Evolutionary conservation across 805 yeast species (phyloP).

Genomic region (Wickerhamiella nectarea): DNA sequence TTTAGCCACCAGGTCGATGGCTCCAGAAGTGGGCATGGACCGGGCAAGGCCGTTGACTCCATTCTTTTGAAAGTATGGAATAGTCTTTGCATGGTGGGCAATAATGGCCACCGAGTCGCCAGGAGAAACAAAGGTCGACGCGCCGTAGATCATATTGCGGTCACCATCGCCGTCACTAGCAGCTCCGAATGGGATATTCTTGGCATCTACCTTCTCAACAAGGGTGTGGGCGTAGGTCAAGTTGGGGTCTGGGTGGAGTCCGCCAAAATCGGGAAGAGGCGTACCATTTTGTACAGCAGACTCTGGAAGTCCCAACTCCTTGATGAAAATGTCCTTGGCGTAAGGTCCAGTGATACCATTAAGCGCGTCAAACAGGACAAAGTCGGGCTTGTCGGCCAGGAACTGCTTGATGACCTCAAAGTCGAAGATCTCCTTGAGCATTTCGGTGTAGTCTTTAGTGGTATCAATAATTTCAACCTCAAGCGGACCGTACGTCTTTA

Average conservation of each 20-base stretch:
- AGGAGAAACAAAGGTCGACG: slow-evolving; percentile 87
- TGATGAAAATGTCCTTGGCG: slow-evolving; percentile 69
- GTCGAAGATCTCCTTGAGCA: slow-evolving; percentile 78
- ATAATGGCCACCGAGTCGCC: slow-evolving; percentile 97
- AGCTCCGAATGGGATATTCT: slow-evolving; percentile 83
- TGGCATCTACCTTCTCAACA: slow-evolving; percentile 72
- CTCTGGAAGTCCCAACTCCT: slow-evolving; percentile 66
- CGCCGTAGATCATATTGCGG: slow-evolving; percentile 96
- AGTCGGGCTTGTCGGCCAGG: slow-evolving; percentile 40
- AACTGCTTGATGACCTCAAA: slow-evolving; percentile 66
- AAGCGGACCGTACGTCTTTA: slow-evolving; percentile 32
- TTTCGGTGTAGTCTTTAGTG: slow-evolving; percentile 58
- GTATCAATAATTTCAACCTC: slow-evolving; percentile 74
- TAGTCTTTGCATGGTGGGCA: slow-evolving; percentile 76
- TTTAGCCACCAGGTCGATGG: slow-evolving; percentile 82
- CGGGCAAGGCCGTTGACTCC: slow-evolving; percentile 91
- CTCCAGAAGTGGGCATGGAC: slow-evolving; percentile 94
- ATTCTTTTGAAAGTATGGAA: slow-evolving; percentile 78
- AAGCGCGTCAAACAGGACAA: slow-evolving; percentile 77
- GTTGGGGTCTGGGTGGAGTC: slow-evolving; percentile 96
- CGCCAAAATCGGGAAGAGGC: slow-evolving; percentile 89
- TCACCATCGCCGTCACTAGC: slow-evolving; percentile 99
- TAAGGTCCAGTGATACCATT: slow-evolving; percentile 98
- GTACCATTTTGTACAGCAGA: slow-evolving; percentile 60
- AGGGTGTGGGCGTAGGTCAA: slow-evolving; percentile 82